Conservation (phyloP, 2,329 filamentous ascomycete species). For the Berkeleyomyces rouxiae region DNA sequence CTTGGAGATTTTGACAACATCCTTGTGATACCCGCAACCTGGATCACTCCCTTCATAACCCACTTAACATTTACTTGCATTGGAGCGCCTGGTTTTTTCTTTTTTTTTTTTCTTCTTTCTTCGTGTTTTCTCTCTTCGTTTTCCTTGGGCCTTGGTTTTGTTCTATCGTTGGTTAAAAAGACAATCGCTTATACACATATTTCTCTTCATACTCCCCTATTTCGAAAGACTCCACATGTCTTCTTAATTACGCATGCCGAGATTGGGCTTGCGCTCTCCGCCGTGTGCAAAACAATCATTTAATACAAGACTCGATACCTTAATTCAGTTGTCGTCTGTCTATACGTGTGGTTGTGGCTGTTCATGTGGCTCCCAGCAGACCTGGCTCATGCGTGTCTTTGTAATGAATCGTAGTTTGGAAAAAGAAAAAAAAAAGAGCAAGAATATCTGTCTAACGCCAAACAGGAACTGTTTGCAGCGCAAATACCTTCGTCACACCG, state of each 20-base stretch:
- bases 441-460: too few relatives aligned
- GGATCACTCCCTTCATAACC: background rate
- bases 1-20: background rate
- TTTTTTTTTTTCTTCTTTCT: conserved; percentile 1
- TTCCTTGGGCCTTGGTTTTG: background rate
- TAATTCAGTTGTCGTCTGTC: background rate
- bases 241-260: background rate
- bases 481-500: too few relatives aligned
- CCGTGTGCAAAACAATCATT: background rate
- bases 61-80: background rate
- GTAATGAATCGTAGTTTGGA: too few relatives aligned
- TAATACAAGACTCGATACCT: background rate
- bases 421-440: too few relatives aligned
- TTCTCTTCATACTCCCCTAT: too few relatives aligned
- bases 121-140: background rate
- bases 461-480: too few relatives aligned
- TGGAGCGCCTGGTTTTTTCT: background rate
- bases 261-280: background rate
- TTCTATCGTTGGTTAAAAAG: too few relatives aligned
- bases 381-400: too few relatives aligned
- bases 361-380: too few relatives aligned
- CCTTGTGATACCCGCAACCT: background rate
- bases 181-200: too few relatives aligned
- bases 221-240: too few relatives aligned
- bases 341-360: background rate